Conservation (phyloP, 2,329 filamentous ascomycete genomes). For the Biscogniauxia mediterranea region DNA sequence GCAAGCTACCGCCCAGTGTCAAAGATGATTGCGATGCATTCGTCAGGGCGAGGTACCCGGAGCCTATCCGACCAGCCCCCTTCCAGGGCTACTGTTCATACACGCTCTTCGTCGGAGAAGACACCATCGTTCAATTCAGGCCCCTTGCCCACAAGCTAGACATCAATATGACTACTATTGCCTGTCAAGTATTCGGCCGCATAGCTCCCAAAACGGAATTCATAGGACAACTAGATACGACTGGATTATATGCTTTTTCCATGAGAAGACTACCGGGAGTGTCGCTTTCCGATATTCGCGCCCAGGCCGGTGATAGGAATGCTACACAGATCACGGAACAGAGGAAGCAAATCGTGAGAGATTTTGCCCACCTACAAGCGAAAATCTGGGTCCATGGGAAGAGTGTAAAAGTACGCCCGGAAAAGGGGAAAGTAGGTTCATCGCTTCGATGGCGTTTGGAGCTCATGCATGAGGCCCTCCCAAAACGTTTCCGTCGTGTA, state of each 20-base stretch:
- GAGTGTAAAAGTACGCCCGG: constrained; percentile 10
- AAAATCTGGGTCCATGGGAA: constrained; percentile 34
- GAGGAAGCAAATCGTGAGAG: constrained; percentile 36
- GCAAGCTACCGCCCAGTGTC: constrained; percentile 23
- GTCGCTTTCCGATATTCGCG: constrained; percentile 36
- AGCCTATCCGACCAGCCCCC: constrained; percentile 32
- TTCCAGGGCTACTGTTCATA: constrained; percentile 54
- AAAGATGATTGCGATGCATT: constrained; percentile 35
- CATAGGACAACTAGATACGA: constrained; percentile 34
- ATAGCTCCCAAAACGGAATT: constrained; percentile 42
- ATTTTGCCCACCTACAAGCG: constrained; percentile 42
- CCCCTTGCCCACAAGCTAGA: constrained; percentile 43
- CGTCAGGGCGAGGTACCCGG: constrained; percentile 32
- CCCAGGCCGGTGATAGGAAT: constrained; percentile 6
- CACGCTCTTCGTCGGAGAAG: constrained; percentile 41
- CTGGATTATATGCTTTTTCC: constrained; percentile 39
- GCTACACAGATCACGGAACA: constrained; percentile 8
- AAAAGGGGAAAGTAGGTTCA: constrained; percentile 38
- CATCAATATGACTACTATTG: constrained; percentile 35
- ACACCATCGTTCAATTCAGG: constrained; percentile 49
- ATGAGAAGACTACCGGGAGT: constrained; percentile 43
- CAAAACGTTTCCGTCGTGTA: constrained; percentile 32
- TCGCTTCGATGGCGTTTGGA: constrained; percentile 41
- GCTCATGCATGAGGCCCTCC: constrained; percentile 36
- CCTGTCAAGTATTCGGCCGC: constrained; percentile 38